Base-by-base conservation (phyloP, 1,284 basidiomycete genomes). In the Blastosporella zonata region DNA sequence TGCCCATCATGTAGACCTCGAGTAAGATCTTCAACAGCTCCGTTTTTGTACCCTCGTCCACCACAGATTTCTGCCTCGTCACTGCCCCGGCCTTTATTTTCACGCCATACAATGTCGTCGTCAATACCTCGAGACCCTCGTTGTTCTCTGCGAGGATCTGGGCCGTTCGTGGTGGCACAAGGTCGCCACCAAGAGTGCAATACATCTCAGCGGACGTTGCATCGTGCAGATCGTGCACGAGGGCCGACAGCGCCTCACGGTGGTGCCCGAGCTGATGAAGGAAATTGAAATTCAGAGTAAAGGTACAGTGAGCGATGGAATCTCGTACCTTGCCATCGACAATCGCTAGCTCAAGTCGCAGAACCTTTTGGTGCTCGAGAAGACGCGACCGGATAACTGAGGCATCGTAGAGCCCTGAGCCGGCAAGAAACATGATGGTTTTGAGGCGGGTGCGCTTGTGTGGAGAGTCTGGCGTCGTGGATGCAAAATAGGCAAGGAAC, bases 281-380 rank as follows among this genome's bases (percentile, higher is more conserved):
- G 5, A 21, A 17, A 10, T 23, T 5, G 4, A 28, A 17, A 8
- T 35, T 25, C 42, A 28, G 17, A 23, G 17, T 6, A 35, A 15
- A 8, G 28, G 22, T 29, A 4, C 18, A 20, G 39, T 15, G 43
- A n/a, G 34, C 6, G 23, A 35, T 45, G 25, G 29, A 35, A 29
- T 71, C n/a, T n/a, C n/a, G 31, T 56, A 91, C 91, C 74, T 91
- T 90, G 8, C 90, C 90, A 50, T 91, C 79, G 2, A 95, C 70
- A 28, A 96, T 81, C 0, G 90, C 90, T 18, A 84, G 65, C 63
- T 96, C 93, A 12, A 90, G 73, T 25, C 72, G 72, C 1, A 95
- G 72, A 2, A 81, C 63, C 42, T 77, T 78, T 45, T 74, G 71
- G 43, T 72, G 66, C 8, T 73, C 67, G 23, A 72, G 62, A 6